phyloP scores from a whole-genome alignment of 73 alveolate genomes.

The Tetrahymena borealis region DNA sequence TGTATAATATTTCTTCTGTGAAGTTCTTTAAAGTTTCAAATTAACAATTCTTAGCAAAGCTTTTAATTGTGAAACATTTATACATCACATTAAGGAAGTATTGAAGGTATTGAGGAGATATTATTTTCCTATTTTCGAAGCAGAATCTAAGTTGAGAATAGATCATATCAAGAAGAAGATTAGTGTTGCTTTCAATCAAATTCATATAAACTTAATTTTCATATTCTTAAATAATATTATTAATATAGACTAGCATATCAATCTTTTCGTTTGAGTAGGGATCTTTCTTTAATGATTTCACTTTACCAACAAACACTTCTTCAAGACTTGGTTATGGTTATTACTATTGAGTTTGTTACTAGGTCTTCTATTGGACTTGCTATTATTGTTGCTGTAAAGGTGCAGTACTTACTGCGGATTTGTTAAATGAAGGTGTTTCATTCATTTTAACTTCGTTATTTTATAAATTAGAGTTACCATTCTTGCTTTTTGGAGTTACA shows the following conservation, averaged over 20 bases:
- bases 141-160: neutral
- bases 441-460: neutral
- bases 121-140: neutral
- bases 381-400: neutral
- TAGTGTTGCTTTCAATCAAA: neutral
- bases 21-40: neutral
- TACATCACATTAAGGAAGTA: neutral
- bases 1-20: constrained; percentile 35
- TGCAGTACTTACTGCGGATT: neutral
- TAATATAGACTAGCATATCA: neutral
- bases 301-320: neutral
- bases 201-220: neutral
- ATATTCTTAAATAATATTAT: neutral
- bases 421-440: neutral
- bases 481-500: neutral
- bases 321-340: neutral
- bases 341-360: neutral
- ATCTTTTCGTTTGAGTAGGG: neutral
- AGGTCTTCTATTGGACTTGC: too few species aligned
- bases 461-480: neutral
- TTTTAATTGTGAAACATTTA: neutral
- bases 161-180: neutral
- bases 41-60: neutral
- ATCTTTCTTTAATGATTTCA: neutral
- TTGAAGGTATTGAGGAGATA: neutral